Percentiles rank a stretch among this genome's conserved stretches.
phyloP scores from a whole-genome alignment of 306 rosid species.

The Gynostemma pentaphyllum region DNA sequence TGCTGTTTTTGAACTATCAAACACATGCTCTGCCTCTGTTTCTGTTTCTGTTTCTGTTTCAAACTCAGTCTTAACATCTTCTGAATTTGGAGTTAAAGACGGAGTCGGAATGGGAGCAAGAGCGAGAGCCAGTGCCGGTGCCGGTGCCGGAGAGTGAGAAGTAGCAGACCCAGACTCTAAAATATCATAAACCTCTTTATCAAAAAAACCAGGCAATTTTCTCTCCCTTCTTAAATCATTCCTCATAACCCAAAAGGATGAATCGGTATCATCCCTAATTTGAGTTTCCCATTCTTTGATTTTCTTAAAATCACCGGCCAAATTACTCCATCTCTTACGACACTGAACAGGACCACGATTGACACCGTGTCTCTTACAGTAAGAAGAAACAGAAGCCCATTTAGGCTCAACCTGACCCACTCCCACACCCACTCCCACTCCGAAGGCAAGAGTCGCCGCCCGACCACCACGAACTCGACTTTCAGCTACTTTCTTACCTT shows the following conservation, averaged over 20 bases:
- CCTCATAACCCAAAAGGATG: slow-evolving; percentile 94
- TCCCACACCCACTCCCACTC: slow-evolving; percentile 69
- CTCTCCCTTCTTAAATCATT: slow-evolving; percentile 86
- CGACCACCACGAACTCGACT: slow-evolving; percentile 51
- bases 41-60: too few relatives aligned
- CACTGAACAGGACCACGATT: slow-evolving; percentile 97
- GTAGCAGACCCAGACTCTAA: slow-evolving; percentile 47
- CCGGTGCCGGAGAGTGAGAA: slow-evolving; percentile 12
- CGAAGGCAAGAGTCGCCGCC: slow-evolving; percentile 32
- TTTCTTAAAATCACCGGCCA: slow-evolving; percentile 93
- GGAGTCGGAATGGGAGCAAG: slow-evolving; percentile 8
- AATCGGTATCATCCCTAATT: slow-evolving; percentile 65
- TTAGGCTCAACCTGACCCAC: slow-evolving; percentile 71
- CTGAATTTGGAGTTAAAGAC: slow-evolving; percentile 8
- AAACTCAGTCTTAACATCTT: slow-evolving; percentile 12
- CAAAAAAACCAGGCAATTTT: slow-evolving; percentile 84
- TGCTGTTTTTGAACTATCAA: slow-evolving; percentile 48
- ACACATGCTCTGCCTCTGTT: slow-evolving; percentile 29
- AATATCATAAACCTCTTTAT: slow-evolving; percentile 78
- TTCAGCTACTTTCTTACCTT: slow-evolving; percentile 81
- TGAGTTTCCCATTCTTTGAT: slow-evolving; percentile 87
- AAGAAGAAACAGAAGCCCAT: slow-evolving; percentile 84
- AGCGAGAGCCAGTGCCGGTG: slow-evolving; percentile 14
- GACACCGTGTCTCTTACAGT: slow-evolving; percentile 81
- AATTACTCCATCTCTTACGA: slow-evolving; percentile 95